phyloP scores from a whole-genome alignment of 1,284 basidiomycete species.

The Trichosporon sp. region DNA sequence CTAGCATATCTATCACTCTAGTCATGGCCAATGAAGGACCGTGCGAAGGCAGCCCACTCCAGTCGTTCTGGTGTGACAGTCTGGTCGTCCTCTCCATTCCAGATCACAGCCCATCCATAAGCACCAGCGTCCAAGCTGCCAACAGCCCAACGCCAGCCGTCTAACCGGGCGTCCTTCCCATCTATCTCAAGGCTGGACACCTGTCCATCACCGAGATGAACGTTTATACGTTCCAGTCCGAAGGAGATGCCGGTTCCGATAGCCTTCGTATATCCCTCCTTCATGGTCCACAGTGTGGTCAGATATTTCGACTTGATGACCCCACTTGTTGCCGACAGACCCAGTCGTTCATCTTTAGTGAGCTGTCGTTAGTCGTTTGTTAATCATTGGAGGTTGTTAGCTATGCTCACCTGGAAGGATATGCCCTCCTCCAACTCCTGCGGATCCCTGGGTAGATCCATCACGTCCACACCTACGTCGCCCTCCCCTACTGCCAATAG shows the following conservation, averaged over 20 bases:
- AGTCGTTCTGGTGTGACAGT: background rate
- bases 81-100: slow-evolving; percentile 23
- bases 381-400: slow-evolving; percentile 15
- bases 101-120: slow-evolving; percentile 31
- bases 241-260: slow-evolving; percentile 40
- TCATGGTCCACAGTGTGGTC: slow-evolving; percentile 39
- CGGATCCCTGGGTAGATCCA: slow-evolving; percentile 28
- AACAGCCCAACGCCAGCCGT: slow-evolving; percentile 28
- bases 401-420: slow-evolving; percentile 15
- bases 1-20: background rate
- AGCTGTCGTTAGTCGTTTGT: slow-evolving; percentile 22
- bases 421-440: slow-evolving; percentile 16
- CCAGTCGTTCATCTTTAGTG: slow-evolving; percentile 22
- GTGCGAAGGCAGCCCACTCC: background rate
- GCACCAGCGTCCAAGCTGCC: slow-evolving; percentile 22
- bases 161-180: slow-evolving; percentile 23
- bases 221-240: slow-evolving; percentile 37
- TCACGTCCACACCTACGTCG: slow-evolving; percentile 39
- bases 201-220: slow-evolving; percentile 20
- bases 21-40: background rate
- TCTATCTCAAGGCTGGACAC: slow-evolving; percentile 28
- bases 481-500: slow-evolving; percentile 24
- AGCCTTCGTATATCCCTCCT: slow-evolving; percentile 43
- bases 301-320: slow-evolving; percentile 21
- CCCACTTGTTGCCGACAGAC: slow-evolving; percentile 12